These are phyloP conservation scores for Melaleuca quinquenervia DNA, from an alignment of 345 rosid species.

Conservation along the genomic window DNA sequence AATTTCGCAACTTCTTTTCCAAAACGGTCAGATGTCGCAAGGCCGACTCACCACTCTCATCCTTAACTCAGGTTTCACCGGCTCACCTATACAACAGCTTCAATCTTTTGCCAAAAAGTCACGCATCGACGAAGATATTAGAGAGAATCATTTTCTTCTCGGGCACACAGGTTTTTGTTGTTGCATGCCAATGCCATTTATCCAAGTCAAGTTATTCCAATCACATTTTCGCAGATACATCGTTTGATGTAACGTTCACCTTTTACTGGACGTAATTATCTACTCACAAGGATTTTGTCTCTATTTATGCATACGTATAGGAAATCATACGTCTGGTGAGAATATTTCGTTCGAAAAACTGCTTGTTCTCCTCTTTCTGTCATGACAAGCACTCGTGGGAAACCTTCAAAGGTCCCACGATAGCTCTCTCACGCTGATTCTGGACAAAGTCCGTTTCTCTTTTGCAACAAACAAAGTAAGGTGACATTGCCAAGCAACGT, in stretches of 20 bases:
- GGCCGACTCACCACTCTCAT: neutral
- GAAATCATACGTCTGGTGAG: neutral
- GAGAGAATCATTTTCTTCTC: neutral
- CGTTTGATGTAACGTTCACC: neutral
- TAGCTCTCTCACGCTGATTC: neutral
- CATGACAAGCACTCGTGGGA: neutral
- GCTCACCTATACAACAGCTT: neutral
- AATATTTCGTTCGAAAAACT: neutral
- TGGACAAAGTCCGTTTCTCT: neutral
- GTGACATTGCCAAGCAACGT: neutral
- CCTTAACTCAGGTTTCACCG: neutral
- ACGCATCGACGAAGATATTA: neutral
- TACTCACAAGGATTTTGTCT: neutral
- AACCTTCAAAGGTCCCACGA: neutral
- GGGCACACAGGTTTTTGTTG: neutral
- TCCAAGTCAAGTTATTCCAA: neutral
- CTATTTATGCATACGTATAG: neutral
- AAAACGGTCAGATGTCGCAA: neutral
- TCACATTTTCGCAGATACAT: neutral
- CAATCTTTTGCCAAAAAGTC: neutral
- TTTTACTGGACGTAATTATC: neutral
- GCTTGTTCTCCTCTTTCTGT: neutral
- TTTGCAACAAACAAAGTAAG: neutral
- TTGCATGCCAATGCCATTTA: neutral
- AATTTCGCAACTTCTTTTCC: neutral